Evolutionary conservation across 2,329 filamentous ascomycete genomes (phyloP), one percentile per base, ranked within the genome.

Genomic region (Botrytis pseudocinerea): DNA sequence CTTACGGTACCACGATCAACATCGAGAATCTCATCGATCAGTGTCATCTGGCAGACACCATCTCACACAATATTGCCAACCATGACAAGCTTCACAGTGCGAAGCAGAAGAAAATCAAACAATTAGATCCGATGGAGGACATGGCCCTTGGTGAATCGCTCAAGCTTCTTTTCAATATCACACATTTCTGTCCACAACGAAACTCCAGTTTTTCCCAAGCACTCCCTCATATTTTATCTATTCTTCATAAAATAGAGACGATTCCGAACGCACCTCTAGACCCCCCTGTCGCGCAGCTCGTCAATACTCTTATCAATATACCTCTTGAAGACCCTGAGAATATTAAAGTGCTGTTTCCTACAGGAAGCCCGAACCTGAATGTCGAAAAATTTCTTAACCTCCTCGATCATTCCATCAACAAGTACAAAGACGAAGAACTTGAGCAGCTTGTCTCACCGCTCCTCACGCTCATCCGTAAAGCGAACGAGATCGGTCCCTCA

Each of bases 131-230:
- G 0, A 92, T 95, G 87, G 90, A 92, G 76, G 90, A 92, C 73
- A 90, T 95, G 89, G 94, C 95, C 0, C 85, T 98, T 54, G 87
- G 86, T 14, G 95, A 98, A 82, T 95, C 92, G 0, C 84, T 96
- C 68, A 98, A 97, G 80, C 86, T 98, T 59, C 83, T 97, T 69
- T 98, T 97, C 85, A 98, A 98, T 82, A 86, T 97, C 70, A 92
- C 92, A 2, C 91, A 95, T 78, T 90, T 91, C 78, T 92, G 91
- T 78, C 89, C 90, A 6, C 86, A 90, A 60, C 85, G 91, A 40
- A 82, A 84, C 7, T 81, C 84, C 0, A 83, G 85, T 0, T 97
- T 98, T 79, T 89, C 89, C 1, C 84, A 87, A 35, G 89, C 91
- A 4, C 87, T 97, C 60, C 87, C 90, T 18, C 86, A 90, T 74